phyloP scores from a whole-genome alignment of 108 stramenopile genomes.

The Fistulifera pelliculosa region DNA sequence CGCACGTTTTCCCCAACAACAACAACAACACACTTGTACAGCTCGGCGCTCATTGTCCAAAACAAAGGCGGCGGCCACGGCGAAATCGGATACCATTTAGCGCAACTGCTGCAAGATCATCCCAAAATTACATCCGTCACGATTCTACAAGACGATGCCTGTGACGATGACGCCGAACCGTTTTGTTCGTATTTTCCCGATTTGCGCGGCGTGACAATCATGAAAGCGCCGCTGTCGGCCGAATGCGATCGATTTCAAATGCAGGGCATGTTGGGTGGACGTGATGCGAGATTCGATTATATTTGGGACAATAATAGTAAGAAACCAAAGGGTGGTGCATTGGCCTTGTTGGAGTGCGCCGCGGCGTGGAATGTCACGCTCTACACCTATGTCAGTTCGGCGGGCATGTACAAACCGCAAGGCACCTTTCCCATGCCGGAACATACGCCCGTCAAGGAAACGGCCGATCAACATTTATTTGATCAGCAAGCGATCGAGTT shows the following conservation, averaged over 20 bases:
- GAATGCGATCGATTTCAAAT: conserved; percentile 16
- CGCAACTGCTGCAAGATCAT: conserved; percentile 46
- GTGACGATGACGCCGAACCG: conserved; percentile 61
- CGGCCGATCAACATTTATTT: conserved; percentile 55
- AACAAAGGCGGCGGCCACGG: conserved; percentile 86
- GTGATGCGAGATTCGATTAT: conserved; percentile 51
- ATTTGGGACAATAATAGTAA: conserved; percentile 83
- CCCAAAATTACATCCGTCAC: conserved; percentile 71
- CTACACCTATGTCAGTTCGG: conserved; percentile 63
- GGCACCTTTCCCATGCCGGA: conserved; percentile 72
- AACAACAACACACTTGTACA: conserved; percentile 1
- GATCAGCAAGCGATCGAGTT: conserved; percentile 58
- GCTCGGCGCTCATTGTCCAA: conserved; percentile 73
- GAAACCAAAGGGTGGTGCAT: conserved; percentile 53
- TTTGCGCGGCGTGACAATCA: conserved; percentile 58
- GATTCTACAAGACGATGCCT: conserved; percentile 75
- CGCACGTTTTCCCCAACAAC: too few relatives aligned
- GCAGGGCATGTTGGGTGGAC: conserved; percentile 32
- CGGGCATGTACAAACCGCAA: conserved; percentile 69
- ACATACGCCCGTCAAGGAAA: conserved; percentile 66
- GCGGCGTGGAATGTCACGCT: conserved; percentile 67
- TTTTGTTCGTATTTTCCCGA: conserved; percentile 67
- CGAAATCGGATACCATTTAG: conserved; percentile 74
- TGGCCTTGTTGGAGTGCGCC: conserved; percentile 55
- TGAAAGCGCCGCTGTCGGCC: conserved; percentile 60